Evolutionary conservation across 208 protist genomes (phyloP).

Genomic region (Porcisia deanei): DNA sequence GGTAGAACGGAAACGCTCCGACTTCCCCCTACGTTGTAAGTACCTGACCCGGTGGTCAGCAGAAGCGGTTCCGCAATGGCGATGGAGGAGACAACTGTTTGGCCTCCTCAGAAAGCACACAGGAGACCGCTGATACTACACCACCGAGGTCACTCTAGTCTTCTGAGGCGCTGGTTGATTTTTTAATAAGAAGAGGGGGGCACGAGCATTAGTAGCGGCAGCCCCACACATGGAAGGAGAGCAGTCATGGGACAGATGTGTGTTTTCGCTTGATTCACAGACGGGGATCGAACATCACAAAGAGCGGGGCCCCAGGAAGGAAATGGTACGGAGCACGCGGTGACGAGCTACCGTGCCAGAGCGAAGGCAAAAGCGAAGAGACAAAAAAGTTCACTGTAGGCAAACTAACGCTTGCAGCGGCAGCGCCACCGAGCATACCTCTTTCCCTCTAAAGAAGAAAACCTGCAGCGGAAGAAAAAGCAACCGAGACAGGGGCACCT

Average conservation of each 20-base stretch:
- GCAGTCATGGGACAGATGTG: background rate
- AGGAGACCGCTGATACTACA: background rate
- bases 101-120: background rate
- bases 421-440: background rate
- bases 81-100: background rate
- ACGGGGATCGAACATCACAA: background rate
- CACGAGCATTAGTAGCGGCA: background rate
- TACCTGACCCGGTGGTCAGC: no score
- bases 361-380: background rate
- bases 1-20: background rate
- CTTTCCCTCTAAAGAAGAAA: background rate
- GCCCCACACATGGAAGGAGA: background rate
- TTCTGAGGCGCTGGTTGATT: no score
- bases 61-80: background rate
- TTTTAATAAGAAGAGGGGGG: background rate
- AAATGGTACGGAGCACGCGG: background rate
- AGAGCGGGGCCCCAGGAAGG: background rate
- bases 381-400: background rate
- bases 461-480: background rate
- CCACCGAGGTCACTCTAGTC: background rate
- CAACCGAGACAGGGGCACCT: background rate
- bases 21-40: background rate
- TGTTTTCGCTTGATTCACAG: background rate
- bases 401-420: background rate
- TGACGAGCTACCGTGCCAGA: background rate